Evolutionary conservation across 2,329 filamentous ascomycete species (phyloP), one percentile per base, ranked within the genome.

Genomic region (Fonsecaea erecta): DNA sequence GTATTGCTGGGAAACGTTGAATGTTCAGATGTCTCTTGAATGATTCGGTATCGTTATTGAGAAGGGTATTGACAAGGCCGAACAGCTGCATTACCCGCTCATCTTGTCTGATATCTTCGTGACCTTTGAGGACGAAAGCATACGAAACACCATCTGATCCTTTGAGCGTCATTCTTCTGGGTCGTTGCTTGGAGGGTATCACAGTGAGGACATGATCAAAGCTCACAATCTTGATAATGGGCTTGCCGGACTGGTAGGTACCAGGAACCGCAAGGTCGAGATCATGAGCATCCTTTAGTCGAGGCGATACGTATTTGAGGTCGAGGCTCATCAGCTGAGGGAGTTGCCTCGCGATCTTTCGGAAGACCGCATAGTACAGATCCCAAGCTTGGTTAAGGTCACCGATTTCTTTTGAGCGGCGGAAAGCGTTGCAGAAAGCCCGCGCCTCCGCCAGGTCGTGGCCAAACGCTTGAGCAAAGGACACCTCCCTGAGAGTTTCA

Each of bases 81-180:
- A 99, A 99, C 37, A 99, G 86, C 79, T 99, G 95, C 96, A 99
- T 99, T 71, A 99, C 95, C 79, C 96, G 90, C 79, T 99, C 95
- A 75, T 99, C 95, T 78, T 99, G 95, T 65, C 95, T 90, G 70
- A 99, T 97, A 82, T 99, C 95, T 80, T 99, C 95, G 74, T 99
- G 96, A n/a, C 95, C 95, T 82, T 99, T 99, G 73, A 99, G 86
- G 64, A 92, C 80, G 80, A 97, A 98, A 56, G 92, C 90, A 76
- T 97, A 97, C 2, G 88, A 86, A 67, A 86, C 87, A 64, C 95
- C 95, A 75, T 99, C 94, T 74, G 92, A 97, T 67, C 94, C 96
- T 74, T 88, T 89, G 73, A 95, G 86, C 65, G 89, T 92, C 72
- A 98, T 86, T 78, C 96, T 96, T 70, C 95, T 86, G 8, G 95